Evolutionary conservation across 2,329 filamentous ascomycete species (phyloP).

Genomic region (Sodiomyces alkalinus): DNA sequence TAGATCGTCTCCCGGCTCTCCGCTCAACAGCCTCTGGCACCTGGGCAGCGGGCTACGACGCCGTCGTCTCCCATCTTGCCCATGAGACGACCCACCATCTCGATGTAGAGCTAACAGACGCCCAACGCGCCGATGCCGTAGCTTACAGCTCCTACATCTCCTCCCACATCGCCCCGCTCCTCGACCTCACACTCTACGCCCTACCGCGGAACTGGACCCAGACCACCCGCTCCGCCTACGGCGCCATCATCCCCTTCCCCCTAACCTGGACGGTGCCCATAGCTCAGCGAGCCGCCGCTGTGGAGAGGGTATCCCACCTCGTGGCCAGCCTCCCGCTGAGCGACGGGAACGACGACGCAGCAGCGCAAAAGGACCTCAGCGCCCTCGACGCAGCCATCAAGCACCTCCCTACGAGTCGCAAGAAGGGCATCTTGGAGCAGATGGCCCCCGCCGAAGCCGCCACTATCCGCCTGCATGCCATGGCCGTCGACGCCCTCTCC

Average conservation of each 20-base stretch:
- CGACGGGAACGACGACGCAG: constrained; percentile 33
- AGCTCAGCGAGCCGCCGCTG: constrained; percentile 53
- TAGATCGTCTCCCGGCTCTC: constrained; percentile 41
- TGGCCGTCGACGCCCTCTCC: constrained; percentile 56
- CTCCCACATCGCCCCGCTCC: constrained; percentile 57
- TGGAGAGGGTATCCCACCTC: constrained; percentile 52
- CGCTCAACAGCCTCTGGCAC: constrained; percentile 25
- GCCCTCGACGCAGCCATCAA: constrained; percentile 12
- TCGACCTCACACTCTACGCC: constrained; percentile 81
- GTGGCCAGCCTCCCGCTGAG: constrained; percentile 47
- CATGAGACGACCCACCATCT: constrained; percentile 20
- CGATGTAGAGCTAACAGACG: constrained; percentile 22
- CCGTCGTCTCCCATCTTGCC: constrained; percentile 43
- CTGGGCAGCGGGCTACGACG: constrained; percentile 44
- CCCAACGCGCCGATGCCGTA: constrained; percentile 28
- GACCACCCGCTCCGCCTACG: constrained; percentile 67
- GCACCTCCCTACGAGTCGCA: constrained; percentile 18
- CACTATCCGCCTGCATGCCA: constrained; percentile 59
- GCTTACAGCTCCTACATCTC: constrained; percentile 55
- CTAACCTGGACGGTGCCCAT: constrained; percentile 77
- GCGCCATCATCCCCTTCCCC: constrained; percentile 66
- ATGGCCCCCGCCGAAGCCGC: constrained; percentile 57
- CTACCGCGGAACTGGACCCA: constrained; percentile 76
- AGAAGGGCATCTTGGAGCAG: constrained; percentile 43
- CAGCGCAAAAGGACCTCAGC: constrained; percentile 14